Evolutionary conservation across 805 yeast species (phyloP), one percentile per base, ranked within the genome.

Genomic region (Jamesozyma lodderae): DNA sequence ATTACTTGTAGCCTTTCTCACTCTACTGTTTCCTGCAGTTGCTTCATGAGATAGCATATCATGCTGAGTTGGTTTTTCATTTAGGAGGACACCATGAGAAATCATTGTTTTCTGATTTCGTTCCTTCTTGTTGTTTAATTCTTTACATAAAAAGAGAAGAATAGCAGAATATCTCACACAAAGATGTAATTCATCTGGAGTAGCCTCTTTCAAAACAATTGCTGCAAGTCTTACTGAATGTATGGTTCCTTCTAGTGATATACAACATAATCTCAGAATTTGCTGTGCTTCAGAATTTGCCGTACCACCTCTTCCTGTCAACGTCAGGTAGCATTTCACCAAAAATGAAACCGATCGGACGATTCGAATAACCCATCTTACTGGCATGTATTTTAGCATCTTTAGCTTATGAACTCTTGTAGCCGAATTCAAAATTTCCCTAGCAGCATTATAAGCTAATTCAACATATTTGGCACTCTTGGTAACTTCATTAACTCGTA

Each of bases 301-400:
- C 33, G 47, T 40, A 14, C 44, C 41, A 15, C 49, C 52, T 43
- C 47, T 46, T 6, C 44, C 52, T 1, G 43, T 43, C 21, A 81
- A 63, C 0, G 85, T 79, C 45, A 81, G 56, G 52, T 84, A 77
- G 52, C 94, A 83, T 60, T 88, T 90, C 11, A 90, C 92, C 37
- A 90, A 72, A 55, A 87, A 88, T 2, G 95, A 92, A 10, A 86
- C 86, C 0, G 96, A 84, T 49, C 90, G 75, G 16, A 88, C 87
- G 20, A 86, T 77, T 37, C 95, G 69, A 0, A 84, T 81, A 6
- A 82, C 78, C 95, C 96, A 87, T 45, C 95, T 67, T n/a, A 86
- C 87, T 1, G 97, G 96, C 79, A 87, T 85, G 53, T 70, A 81
- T 41, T 77, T 68, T 38, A 86, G 62, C 67, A 80, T 62, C 41